Conservation (phyloP, 2,329 filamentous ascomycete species). For the Aspergillus sp. region DNA sequence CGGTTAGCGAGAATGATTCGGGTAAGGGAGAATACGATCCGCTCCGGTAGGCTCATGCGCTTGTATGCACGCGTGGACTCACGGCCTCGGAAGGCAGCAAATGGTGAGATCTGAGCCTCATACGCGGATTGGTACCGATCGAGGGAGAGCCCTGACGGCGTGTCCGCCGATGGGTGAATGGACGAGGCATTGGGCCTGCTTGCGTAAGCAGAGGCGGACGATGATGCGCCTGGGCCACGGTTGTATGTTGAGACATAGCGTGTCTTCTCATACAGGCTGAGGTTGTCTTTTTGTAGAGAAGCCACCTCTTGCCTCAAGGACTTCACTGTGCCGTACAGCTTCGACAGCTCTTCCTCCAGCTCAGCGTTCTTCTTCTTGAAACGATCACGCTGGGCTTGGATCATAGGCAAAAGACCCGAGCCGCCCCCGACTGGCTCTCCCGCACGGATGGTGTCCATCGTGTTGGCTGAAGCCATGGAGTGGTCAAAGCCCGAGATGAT, state of each 20-base stretch:
- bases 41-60: constrained; percentile 87
- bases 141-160: constrained; percentile 65
- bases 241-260: constrained; percentile 94
- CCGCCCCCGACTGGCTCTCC: constrained; percentile 73
- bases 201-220: constrained; percentile 63
- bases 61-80: constrained; percentile 90
- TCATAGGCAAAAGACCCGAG: constrained; percentile 93
- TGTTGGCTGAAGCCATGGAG: constrained; percentile 52
- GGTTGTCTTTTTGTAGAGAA: constrained; percentile 91
- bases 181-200: constrained; percentile 76
- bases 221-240: constrained; percentile 63
- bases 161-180: constrained; percentile 61
- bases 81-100: constrained; percentile 91
- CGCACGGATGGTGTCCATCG: constrained; percentile 61
- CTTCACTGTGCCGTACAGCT: constrained; percentile 77
- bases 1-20: constrained; percentile 87
- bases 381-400: constrained; percentile 93
- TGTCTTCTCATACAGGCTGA: constrained; percentile 96
- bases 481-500: constrained; percentile 97
- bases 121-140: constrained; percentile 91
- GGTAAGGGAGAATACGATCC: constrained; percentile 86
- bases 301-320: constrained; percentile 87
- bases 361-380: constrained; percentile 96
- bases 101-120: constrained; percentile 92
- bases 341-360: constrained; percentile 85